A percentile compares a stretch with the other conserved stretches of the same genome.
Conservation (phyloP, 2,329 filamentous ascomycete species). For the Calonectria henricotiae region DNA sequence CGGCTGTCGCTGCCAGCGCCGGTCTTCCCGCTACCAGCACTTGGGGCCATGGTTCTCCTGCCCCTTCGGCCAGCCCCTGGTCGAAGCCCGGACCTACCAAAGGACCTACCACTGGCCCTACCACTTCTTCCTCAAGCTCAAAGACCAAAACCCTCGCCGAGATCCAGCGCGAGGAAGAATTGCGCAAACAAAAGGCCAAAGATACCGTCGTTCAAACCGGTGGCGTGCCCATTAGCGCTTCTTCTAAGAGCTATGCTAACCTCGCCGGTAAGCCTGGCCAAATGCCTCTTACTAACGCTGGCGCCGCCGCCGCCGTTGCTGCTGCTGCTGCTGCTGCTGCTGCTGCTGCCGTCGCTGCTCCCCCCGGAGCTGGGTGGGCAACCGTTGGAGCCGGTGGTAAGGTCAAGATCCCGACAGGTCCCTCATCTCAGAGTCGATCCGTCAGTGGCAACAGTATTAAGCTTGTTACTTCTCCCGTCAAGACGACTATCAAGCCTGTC, state of each 20-base stretch:
- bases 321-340: conserved; percentile 59
- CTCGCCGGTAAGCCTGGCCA: conserved; percentile 83
- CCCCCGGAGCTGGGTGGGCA: conserved; percentile 81
- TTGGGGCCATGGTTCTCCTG: conserved; percentile 87
- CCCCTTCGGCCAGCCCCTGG: conserved; percentile 78
- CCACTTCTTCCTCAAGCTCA: conserved; percentile 50
- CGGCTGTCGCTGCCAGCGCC: conserved; percentile 65
- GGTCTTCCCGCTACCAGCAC: conserved; percentile 89
- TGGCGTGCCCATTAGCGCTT: conserved; percentile 66
- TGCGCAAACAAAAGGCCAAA: conserved; percentile 80
- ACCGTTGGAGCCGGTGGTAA: conserved; percentile 96
- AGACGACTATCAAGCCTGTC: conserved; percentile 69
- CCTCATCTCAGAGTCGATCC: conserved; percentile 67
- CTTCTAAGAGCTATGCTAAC: conserved; percentile 95
- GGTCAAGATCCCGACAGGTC: conserved; percentile 80
- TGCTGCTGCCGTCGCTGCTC: conserved; percentile 36
- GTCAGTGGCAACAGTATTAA: conserved; percentile 64
- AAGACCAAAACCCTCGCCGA: conserved; percentile 94
- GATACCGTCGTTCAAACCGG: conserved; percentile 67
- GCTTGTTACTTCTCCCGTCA: conserved; percentile 63
- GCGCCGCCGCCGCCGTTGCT: conserved; percentile 59
- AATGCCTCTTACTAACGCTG: conserved; percentile 59
- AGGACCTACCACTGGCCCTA: conserved; percentile 50
- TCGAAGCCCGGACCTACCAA: conserved; percentile 73
- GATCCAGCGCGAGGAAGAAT: conserved; percentile 96